Percentiles rank a stretch among this genome's conserved stretches.
Conservation (phyloP, 129 eudicot genomes). For the Flaveria robusta region DNA sequence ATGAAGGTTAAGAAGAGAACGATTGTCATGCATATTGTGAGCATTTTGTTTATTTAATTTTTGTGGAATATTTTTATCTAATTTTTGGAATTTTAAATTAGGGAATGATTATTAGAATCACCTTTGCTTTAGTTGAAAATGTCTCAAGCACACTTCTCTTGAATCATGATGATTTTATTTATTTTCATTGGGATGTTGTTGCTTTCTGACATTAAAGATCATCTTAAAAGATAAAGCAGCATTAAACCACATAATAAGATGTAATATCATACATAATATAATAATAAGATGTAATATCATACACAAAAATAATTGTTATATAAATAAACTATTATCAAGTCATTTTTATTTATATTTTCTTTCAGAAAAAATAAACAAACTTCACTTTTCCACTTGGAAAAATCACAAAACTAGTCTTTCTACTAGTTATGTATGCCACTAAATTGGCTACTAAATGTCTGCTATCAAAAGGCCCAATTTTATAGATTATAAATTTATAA, state of each 20-base stretch:
- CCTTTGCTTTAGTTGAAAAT: constrained; percentile 17
- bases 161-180: constrained; percentile 11
- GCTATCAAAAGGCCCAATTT: too few relatives aligned
- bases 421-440: too few relatives aligned
- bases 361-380: too few relatives aligned
- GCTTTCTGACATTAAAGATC: constrained; percentile 7
- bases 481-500: too few relatives aligned
- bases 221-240: constrained; percentile 6
- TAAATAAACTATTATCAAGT: too few relatives aligned
- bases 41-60: not conserved
- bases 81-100: not conserved
- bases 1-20: constrained; percentile 15
- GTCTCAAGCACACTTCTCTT: constrained; percentile 23
- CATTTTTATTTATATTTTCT: too few relatives aligned
- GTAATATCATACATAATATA: not conserved
- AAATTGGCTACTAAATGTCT: too few relatives aligned
- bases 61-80: not conserved
- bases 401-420: too few relatives aligned
- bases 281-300: not conserved
- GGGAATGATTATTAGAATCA: not conserved
- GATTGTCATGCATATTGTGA: constrained; percentile 22
- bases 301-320: too few relatives aligned
- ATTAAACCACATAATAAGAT: not conserved
- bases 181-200: constrained; percentile 14
- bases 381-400: too few relatives aligned